Evolutionary conservation across 208 protist genomes (phyloP).

Genomic region (Acanthamoeba healyi): DNA sequence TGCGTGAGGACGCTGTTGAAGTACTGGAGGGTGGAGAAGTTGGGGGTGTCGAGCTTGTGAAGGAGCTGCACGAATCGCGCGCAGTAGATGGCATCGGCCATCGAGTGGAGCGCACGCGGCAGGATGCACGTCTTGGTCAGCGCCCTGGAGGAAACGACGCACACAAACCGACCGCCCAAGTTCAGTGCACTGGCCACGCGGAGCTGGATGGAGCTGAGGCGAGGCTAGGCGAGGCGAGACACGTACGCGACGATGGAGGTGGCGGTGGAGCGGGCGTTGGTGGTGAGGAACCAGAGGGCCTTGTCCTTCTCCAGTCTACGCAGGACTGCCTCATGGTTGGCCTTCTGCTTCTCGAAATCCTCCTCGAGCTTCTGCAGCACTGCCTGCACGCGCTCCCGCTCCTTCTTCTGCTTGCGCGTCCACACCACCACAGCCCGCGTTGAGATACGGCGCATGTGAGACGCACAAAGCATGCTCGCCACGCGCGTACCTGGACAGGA

Average conservation of each 20-base stretch:
- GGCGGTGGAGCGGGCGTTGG: background rate
- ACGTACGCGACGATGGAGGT: background rate
- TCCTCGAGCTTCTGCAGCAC: constrained; percentile 71
- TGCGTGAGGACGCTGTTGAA: constrained; percentile 69
- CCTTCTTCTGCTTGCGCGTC: constrained; percentile 80
- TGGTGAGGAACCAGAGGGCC: constrained; percentile 26
- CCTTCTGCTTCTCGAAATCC: constrained; percentile 72
- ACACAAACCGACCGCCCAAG: no score
- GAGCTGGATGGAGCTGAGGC: no score
- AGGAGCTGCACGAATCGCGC: constrained; percentile 82
- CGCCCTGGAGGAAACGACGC: background rate
- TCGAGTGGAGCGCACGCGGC: constrained; percentile 80
- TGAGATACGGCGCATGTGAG: no score
- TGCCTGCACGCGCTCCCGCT: constrained; percentile 66
- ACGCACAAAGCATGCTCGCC: no score
- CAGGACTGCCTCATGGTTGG: constrained; percentile 71
- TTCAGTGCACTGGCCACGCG: no score
- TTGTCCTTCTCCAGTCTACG: constrained; percentile 23
- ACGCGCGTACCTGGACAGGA: no score
- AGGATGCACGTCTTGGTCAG: constrained; percentile 87
- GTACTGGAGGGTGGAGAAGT: constrained; percentile 82
- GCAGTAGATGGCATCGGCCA: constrained; percentile 85
- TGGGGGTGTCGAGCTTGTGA: constrained; percentile 74
- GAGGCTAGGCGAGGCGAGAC: background rate
- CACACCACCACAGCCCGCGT: no score